These are phyloP conservation scores for Penicillium soppii DNA, from an alignment of 495 filamentous ascomycete genomes.

Conservation along the genomic window DNA sequence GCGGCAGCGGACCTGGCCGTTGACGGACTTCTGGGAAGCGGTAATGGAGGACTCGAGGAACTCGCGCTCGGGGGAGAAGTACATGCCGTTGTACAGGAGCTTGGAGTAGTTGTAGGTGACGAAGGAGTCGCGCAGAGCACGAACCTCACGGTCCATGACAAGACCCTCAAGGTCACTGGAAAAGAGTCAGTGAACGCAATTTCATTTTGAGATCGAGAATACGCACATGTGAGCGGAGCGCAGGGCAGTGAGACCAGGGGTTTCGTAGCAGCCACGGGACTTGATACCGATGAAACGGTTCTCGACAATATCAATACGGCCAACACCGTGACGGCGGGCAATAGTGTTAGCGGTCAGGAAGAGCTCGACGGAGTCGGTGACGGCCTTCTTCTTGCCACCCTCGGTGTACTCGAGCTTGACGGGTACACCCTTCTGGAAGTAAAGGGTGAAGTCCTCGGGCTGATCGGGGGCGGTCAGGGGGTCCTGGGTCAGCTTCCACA, in stretches of 20 bases:
- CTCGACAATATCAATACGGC: constrained; percentile 89
- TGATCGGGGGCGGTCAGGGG: constrained; percentile 73
- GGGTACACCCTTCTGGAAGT: constrained; percentile 86
- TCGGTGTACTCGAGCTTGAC: constrained; percentile 62
- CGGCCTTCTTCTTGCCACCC: constrained; percentile 51
- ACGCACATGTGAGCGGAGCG: constrained; percentile 67
- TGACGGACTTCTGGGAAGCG: constrained; percentile 68
- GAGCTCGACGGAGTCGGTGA: constrained; percentile 74
- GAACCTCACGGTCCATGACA: constrained; percentile 80
- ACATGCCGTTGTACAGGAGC: constrained; percentile 73
- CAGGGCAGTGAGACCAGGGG: constrained; percentile 68
- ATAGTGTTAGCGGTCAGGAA: constrained; percentile 81
- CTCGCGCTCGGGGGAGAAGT: constrained; percentile 78
- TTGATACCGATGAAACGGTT: constrained; percentile 86
- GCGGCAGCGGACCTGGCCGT: constrained; percentile 68
- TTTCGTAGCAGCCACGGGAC: constrained; percentile 90
- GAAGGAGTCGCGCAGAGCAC: constrained; percentile 76
- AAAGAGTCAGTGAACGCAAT: constrained; percentile 3
- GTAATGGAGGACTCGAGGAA: constrained; percentile 73
- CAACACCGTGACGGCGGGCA: constrained; percentile 73
- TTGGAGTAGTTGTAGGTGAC: constrained; percentile 74
- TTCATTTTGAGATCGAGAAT: background rate
- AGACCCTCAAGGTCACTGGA: constrained; percentile 78
- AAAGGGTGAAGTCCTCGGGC: constrained; percentile 72
- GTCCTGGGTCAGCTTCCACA: constrained; percentile 82